Evolutionary conservation across 768 basidiomycete genomes (phyloP), one percentile per base, ranked within the genome.

Genomic region (Kwoniella bestiolae): DNA sequence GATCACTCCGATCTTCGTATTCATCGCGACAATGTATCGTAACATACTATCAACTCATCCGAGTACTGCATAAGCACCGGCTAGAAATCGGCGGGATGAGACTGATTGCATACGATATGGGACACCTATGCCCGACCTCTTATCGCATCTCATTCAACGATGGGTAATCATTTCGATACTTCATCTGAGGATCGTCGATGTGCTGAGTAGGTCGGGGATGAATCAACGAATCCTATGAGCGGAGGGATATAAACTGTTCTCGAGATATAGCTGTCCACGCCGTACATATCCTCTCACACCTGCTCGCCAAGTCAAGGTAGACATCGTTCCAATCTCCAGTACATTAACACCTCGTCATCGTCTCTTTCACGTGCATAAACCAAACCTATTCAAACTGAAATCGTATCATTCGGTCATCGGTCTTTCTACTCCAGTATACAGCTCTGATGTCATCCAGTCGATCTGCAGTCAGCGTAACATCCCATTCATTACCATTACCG

Each of bases 401-500:
- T 41, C 12, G 12, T 41, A 14, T 14, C 3, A 38, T 55, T 34
- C 29, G 52, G 52, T 55, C 52, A 55, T 55, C 57, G 41, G 26
- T 47, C 25, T 29, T 16, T 25, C 23, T 16, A 41, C 1, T 26
- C 14, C 5, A 46, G 21, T 5, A 18, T 23, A 25, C 18, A 21
- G 11, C 29, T 32, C 60, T 61, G 60, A 61, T 61, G 53, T 65
- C 44, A 57, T 60, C 57, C 21, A 14, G 34, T 52, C 35, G 60
- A 44, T 49, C 32, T 23, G 38, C 34, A 35, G 29, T 49, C 45
- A 21, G n/a, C 44, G 34, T 56, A 18, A 21, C 49, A n/a, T 18
- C 64, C 16, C 18, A 50, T 21, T 11, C 35, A 51, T 35, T 35
- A 26, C 16, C 28, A 29, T 62, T n/a, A n/a, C n/a, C n/a, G n/a